Evolutionary conservation across 2,329 filamentous ascomycete species (phyloP).

Genomic region (Penicillium sumatraense): DNA sequence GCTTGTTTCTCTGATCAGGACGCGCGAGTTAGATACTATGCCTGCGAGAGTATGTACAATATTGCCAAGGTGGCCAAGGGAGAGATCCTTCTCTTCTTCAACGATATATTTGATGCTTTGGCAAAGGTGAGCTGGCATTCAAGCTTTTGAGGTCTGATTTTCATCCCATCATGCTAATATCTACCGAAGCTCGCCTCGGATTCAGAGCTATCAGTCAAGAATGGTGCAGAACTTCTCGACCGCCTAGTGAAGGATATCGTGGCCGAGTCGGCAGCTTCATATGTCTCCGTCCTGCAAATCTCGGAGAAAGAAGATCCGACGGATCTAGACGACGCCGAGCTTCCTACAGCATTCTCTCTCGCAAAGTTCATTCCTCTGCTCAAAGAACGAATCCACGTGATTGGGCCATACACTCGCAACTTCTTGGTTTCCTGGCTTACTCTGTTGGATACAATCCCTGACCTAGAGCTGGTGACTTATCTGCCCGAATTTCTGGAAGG

Average conservation of each 20-base stretch:
- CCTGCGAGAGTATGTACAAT: slow-evolving; percentile 99
- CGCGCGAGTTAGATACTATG: slow-evolving; percentile 95
- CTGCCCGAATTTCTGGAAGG: slow-evolving; percentile 90
- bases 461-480: slow-evolving; percentile 90
- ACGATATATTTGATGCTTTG: slow-evolving; percentile 95
- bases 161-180: neutral
- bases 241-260: slow-evolving; percentile 96
- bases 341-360: slow-evolving; percentile 89
- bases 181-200: slow-evolving; percentile 81
- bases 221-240: slow-evolving; percentile 93
- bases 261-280: slow-evolving; percentile 90
- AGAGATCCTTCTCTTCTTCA: slow-evolving; percentile 96
- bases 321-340: slow-evolving; percentile 46
- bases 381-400: slow-evolving; percentile 89
- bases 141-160: slow-evolving; percentile 18
- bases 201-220: slow-evolving; percentile 95
- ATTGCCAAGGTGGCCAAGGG: slow-evolving; percentile 99
- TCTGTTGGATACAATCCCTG: slow-evolving; percentile 91
- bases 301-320: slow-evolving; percentile 55
- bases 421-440: slow-evolving; percentile 97
- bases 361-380: slow-evolving; percentile 88
- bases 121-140: slow-evolving; percentile 73
- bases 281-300: slow-evolving; percentile 83
- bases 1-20: slow-evolving; percentile 98
- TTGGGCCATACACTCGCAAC: slow-evolving; percentile 91